Base-by-base conservation (phyloP, 495 filamentous ascomycete genomes). In the Elasticomyces elasticus region DNA sequence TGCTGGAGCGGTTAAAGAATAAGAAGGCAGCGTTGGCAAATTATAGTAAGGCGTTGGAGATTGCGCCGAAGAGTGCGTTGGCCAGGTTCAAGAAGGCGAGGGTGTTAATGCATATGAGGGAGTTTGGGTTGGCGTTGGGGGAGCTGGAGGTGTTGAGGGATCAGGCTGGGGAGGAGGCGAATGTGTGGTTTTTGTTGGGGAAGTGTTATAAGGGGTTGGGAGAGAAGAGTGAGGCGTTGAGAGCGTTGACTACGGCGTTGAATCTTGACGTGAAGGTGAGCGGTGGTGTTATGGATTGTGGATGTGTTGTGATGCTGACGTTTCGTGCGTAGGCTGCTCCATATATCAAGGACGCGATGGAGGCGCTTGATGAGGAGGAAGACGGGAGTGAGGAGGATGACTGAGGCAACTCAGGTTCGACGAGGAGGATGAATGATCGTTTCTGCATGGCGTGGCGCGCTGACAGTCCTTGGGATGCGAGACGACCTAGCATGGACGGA, bases 201-300 rank as follows among this genome's bases (percentile, higher is more conserved):
- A 88, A 83, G 67, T 69, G 94, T 53, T 90, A 94, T 68, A 95
- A 94, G 72, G 76, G 72, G 56, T 59, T 94, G 52, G 78, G 79
- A 46, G 82, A 95, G 62, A 91, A 86, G 68, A 78, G 76, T 56
- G 76, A 79, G 55, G 89, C 94, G 35, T 87, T 98, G 49, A 81
- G 85, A 61, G 87, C 95, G 66, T 95, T 92, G 60, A 97, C 92
- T 0, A 88, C 86, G 64, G 92, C 94, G 23, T 67, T 96, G 66
- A 95, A 95, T 69, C 71, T 98, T 62, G 92, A 98, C 75, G 92
- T 91, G 25, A 97, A 96, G 84, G 90, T 94, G 75, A 51, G 61
- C 53, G 41, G 15, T 1, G 19, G 38, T 19, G 31, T 55, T 52
- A 50, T 42, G 28, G 28, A 54, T 25, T 31, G 28, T 19, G 12